Conservation (phyloP, 2,329 filamentous ascomycete genomes). For the Fusarium sp. region DNA sequence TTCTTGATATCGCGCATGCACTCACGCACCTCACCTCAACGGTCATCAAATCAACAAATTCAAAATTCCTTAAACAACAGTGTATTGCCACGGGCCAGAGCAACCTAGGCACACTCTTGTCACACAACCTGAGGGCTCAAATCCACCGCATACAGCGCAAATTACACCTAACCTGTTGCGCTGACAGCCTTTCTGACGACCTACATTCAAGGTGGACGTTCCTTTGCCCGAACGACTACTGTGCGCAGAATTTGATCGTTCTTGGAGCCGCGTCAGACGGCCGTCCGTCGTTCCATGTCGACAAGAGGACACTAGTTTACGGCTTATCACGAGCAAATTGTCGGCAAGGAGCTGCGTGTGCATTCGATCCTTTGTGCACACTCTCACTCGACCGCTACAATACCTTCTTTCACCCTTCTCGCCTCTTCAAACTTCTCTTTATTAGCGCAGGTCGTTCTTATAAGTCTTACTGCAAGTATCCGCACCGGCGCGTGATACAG, state of each 20-base stretch:
- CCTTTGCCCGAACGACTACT: background rate
- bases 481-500: constrained; percentile 22
- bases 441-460: background rate
- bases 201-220: constrained; percentile 2
- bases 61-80: constrained; percentile 17
- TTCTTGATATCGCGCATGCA: constrained; percentile 35
- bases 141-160: constrained; percentile 34
- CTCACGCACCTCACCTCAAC: background rate
- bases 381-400: constrained; percentile 2
- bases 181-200: constrained; percentile 26
- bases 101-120: constrained; percentile 15
- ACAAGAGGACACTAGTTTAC: constrained; percentile 17
- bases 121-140: constrained; percentile 16
- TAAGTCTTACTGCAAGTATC: constrained; percentile 3
- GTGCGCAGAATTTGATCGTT: background rate
- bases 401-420: constrained; percentile 3
- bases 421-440: background rate
- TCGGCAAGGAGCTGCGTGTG: constrained; percentile 5
- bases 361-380: constrained; percentile 2
- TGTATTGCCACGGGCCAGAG: constrained; percentile 9
- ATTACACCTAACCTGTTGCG: constrained; percentile 15
- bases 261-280: constrained; percentile 4
- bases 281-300: constrained; percentile 3
- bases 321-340: constrained; percentile 6
- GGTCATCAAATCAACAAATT: constrained; percentile 25